A percentile compares a stretch with the other conserved stretches of the same genome.
Conservation (phyloP, 2,329 filamentous ascomycete genomes). For the Arthroderma sp. region DNA sequence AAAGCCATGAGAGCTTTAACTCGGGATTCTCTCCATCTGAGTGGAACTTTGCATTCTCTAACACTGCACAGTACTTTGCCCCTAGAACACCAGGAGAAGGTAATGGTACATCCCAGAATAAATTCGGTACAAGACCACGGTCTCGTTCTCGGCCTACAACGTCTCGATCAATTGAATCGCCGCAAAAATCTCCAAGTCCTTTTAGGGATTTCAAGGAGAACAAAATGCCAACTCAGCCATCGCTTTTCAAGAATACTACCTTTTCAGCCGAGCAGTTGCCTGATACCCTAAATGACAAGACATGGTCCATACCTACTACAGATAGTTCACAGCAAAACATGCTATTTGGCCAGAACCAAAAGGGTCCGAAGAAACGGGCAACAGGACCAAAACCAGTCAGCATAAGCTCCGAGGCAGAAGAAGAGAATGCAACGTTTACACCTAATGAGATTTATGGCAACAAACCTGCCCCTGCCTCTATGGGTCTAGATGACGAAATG, state of each 20-base stretch:
- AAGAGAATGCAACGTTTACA: constrained; percentile 24
- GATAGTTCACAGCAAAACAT: constrained; percentile 20
- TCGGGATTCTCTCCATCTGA: constrained; percentile 33
- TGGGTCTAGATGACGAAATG: constrained; percentile 31
- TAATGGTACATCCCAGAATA: neutral
- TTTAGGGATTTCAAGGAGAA: constrained; percentile 3
- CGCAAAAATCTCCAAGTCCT: neutral
- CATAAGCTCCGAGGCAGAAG: constrained; percentile 31
- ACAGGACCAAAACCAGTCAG: constrained; percentile 25
- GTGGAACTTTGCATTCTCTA: constrained; percentile 30
- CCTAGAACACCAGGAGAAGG: constrained; percentile 18
- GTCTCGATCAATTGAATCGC: constrained; percentile 13
- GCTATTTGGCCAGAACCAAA: constrained; percentile 16
- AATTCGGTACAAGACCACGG: neutral
- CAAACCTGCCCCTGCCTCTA: neutral
- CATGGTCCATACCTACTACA: constrained; percentile 24
- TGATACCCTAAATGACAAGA: constrained; percentile 26
- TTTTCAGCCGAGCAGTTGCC: constrained; percentile 32
- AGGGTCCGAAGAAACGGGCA: constrained; percentile 27
- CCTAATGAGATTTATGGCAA: constrained; percentile 12
- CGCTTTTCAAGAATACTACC: constrained; percentile 23
- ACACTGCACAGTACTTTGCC: constrained; percentile 27
- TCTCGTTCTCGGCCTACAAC: constrained; percentile 13
- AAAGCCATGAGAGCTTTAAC: constrained; percentile 24
- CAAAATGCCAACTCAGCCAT: constrained; percentile 12